Conservation (phyloP, 139 green algal species). For the Closterium sp. region DNA sequence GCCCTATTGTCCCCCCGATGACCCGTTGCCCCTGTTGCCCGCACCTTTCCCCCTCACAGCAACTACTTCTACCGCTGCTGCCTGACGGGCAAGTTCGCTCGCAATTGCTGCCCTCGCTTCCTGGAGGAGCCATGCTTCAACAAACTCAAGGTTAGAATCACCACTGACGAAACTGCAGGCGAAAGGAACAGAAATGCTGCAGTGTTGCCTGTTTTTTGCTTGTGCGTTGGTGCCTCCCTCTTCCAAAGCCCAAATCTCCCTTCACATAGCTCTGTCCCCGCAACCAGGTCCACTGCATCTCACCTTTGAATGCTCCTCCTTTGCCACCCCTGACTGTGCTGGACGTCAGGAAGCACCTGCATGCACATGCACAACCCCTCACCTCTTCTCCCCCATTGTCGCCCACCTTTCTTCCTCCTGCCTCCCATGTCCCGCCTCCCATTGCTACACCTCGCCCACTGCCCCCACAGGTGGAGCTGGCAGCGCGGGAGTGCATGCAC, state of each 20-base stretch:
- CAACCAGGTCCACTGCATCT: neutral
- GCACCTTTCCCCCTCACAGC: constrained; percentile 34
- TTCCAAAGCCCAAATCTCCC: too few relatives aligned
- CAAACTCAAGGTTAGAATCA: constrained; percentile 63
- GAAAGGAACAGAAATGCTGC: too few relatives aligned
- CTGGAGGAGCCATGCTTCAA: constrained; percentile 77
- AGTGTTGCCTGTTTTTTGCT: too few relatives aligned
- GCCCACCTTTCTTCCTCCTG: too few relatives aligned
- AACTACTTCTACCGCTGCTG: constrained; percentile 99
- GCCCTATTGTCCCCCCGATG: neutral
- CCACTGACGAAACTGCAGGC: too few relatives aligned
- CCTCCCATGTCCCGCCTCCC: too few relatives aligned
- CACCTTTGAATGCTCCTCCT: neutral
- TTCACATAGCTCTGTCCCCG: too few relatives aligned
- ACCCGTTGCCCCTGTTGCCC: too few relatives aligned
- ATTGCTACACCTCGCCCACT: neutral
- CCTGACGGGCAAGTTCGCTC: constrained; percentile 83
- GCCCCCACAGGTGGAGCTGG: constrained; percentile 34
- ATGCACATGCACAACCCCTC: neutral
- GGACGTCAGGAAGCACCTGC: neutral
- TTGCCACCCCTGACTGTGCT: neutral
- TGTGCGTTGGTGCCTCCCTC: too few relatives aligned
- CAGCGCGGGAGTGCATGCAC: constrained; percentile 13
- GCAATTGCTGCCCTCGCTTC: constrained; percentile 92
- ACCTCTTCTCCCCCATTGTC: neutral